These are phyloP conservation scores for Fusarium tricinctum DNA, from an alignment of 2,329 filamentous ascomycete genomes.

Conservation along the genomic window DNA sequence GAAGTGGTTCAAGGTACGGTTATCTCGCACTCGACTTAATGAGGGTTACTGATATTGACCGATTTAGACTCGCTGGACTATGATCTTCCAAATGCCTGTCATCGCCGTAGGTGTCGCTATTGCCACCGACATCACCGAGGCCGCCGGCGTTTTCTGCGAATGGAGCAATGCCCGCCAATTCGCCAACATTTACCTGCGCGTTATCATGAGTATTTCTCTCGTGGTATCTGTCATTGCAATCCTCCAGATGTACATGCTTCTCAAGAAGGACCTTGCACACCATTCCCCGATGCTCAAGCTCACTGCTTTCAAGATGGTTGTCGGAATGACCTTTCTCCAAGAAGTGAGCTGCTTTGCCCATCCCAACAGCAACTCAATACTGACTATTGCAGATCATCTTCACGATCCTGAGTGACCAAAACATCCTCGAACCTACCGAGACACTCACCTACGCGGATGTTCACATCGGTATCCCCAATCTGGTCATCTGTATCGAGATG, in stretches of 20 bases:
- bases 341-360: slow-evolving; percentile 6
- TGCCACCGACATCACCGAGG: slow-evolving; percentile 36
- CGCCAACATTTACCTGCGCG: slow-evolving; percentile 29
- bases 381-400: slow-evolving; percentile 32
- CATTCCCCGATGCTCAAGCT: slow-evolving; percentile 42
- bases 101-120: slow-evolving; percentile 24
- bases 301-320: slow-evolving; percentile 40
- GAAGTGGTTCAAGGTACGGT: slow-evolving; percentile 36
- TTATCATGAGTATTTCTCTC: slow-evolving; percentile 28
- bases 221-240: slow-evolving; percentile 33
- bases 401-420: slow-evolving; percentile 30
- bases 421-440: slow-evolving; percentile 26
- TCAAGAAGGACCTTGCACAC: slow-evolving; percentile 36
- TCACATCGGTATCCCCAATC: slow-evolving; percentile 41
- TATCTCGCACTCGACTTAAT: fast-evolving
- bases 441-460: slow-evolving; percentile 43
- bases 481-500: slow-evolving; percentile 41
- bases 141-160: slow-evolving; percentile 37
- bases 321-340: slow-evolving; percentile 38
- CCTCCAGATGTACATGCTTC: slow-evolving; percentile 34
- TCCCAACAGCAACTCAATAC: fast-evolving
- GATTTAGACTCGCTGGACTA: slow-evolving; percentile 35
- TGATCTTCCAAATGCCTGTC: slow-evolving; percentile 46
- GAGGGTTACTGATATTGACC: background rate
- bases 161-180: slow-evolving; percentile 29